phyloP scores from a whole-genome alignment of 768 basidiomycete genomes.

The Mycena vitilis region DNA sequence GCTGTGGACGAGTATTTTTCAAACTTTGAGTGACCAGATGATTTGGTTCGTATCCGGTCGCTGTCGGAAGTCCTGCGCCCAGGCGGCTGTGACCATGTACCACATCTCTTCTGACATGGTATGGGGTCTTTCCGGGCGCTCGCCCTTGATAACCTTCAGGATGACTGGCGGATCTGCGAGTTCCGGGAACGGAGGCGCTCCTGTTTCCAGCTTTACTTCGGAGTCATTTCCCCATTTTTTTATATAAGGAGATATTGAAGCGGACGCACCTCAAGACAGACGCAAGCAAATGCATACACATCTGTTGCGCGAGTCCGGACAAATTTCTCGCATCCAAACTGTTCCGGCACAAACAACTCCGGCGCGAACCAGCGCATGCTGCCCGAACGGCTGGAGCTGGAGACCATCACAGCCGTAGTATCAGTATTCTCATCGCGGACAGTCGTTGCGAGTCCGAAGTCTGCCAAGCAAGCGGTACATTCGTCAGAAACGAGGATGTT shows the following conservation, averaged over 20 bases:
- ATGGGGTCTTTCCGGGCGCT: slow-evolving; percentile 7
- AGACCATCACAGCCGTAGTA: background rate
- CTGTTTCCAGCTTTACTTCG: slow-evolving; percentile 3
- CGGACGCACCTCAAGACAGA: no score
- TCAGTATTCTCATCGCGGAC: no score
- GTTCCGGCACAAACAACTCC: background rate
- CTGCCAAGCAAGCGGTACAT: slow-evolving; percentile 10
- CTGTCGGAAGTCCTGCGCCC: background rate
- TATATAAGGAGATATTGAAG: no score
- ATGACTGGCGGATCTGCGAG: slow-evolving; percentile 2
- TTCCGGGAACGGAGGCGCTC: background rate
- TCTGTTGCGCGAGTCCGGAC: background rate
- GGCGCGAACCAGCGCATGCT: slow-evolving; percentile 15
- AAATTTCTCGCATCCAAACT: background rate
- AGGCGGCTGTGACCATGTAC: slow-evolving; percentile 14
- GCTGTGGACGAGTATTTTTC: no score
- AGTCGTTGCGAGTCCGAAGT: slow-evolving; percentile 1
- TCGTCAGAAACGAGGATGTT: slow-evolving; percentile 15
- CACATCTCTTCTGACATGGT: slow-evolving; percentile 13
- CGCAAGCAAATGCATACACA: no score
- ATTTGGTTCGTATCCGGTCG: background rate
- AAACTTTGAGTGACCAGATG: no score
- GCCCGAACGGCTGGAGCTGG: background rate
- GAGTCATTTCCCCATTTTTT: no score
- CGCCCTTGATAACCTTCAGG: slow-evolving; percentile 9